Evolutionary conservation across 2,329 filamentous ascomycete species (phyloP).

Genomic region (Fusarium sp.): DNA sequence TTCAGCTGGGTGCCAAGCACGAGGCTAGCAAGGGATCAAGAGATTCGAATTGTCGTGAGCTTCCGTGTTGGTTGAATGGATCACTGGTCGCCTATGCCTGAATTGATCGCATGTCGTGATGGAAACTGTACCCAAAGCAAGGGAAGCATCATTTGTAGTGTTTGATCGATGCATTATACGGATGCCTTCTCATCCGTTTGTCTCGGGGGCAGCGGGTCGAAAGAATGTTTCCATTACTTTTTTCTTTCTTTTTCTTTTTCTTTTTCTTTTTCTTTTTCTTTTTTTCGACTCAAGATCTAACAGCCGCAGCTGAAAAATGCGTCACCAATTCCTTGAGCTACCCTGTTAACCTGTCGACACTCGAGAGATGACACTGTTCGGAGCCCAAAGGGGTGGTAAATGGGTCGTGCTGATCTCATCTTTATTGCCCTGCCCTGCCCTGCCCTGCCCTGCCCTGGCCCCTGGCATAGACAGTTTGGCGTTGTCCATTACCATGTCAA

Average conservation of each 20-base stretch:
- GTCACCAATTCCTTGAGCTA: conserved; percentile 14
- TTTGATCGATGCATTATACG: background rate
- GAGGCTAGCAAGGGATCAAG: background rate
- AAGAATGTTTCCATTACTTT: conserved; percentile 28
- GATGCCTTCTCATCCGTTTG: conserved; percentile 14
- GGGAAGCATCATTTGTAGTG: conserved; percentile 3
- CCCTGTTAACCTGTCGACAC: background rate
- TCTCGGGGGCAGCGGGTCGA: conserved; percentile 22
- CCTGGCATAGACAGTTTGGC: conserved; percentile 23
- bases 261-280: conserved; percentile 1
- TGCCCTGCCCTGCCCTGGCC: conserved; percentile 15
- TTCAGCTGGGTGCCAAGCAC: conserved; percentile 19
- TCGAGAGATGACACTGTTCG: conserved; percentile 20
- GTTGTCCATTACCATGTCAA: background rate
- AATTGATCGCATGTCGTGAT: conserved; percentile 5
- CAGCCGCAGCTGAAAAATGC: conserved; percentile 38
- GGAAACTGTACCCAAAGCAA: background rate
- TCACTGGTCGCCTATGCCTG: background rate
- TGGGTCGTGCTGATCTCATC: conserved; percentile 41
- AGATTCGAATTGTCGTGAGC: conserved; percentile 1
- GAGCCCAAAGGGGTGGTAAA: conserved; percentile 45
- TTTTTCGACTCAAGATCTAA: conserved; percentile 23
- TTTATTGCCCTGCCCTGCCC: conserved; percentile 15
- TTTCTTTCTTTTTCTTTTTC: background rate
- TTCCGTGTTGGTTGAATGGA: conserved; percentile 12